Evolutionary conservation across 75 land plant species (phyloP).

Genomic region (Picea sitchensis): DNA sequence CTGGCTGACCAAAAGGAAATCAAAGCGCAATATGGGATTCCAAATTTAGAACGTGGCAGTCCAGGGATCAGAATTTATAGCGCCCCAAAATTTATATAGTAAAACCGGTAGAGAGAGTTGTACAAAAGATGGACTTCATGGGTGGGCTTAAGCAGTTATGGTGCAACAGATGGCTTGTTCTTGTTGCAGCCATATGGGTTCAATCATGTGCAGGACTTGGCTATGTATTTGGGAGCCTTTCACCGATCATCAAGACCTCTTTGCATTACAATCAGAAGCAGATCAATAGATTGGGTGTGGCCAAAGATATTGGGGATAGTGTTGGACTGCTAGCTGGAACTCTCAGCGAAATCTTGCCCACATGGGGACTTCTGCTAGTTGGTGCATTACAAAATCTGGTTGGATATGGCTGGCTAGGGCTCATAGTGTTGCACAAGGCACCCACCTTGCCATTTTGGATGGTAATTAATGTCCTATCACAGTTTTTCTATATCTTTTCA

Average conservation of each 20-base stretch:
- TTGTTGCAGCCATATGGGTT: slow-evolving; percentile 92
- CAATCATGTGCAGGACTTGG: slow-evolving; percentile 83
- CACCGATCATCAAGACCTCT: slow-evolving; percentile 79
- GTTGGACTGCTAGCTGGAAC: slow-evolving; percentile 77
- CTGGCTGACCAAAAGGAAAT: too few relatives aligned
- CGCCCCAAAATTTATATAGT: too few relatives aligned
- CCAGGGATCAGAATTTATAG: too few relatives aligned
- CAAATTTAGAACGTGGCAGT: too few relatives aligned
- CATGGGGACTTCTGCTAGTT: slow-evolving; percentile 71
- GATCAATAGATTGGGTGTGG: slow-evolving; percentile 78
- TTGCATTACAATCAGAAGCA: slow-evolving; percentile 80
- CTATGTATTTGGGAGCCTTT: slow-evolving; percentile 82
- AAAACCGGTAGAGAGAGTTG: too few relatives aligned
- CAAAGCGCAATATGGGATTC: too few relatives aligned
- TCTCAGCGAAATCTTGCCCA: slow-evolving; percentile 74
- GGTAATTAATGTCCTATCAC: slow-evolving; percentile 29
- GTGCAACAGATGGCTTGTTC: slow-evolving; percentile 84
- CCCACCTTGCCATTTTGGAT: slow-evolving; percentile 70
- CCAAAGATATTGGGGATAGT: slow-evolving; percentile 92
- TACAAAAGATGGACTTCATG: not conserved
- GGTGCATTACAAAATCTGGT: slow-evolving; percentile 78
- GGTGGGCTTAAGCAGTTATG: slow-evolving; percentile 32
- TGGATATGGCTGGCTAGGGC: slow-evolving; percentile 94
- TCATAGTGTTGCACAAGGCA: slow-evolving; percentile 55
- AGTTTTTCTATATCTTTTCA: not conserved